Conservation (phyloP, 108 stramenopile species). For the Cylindrotheca fusiformis region DNA sequence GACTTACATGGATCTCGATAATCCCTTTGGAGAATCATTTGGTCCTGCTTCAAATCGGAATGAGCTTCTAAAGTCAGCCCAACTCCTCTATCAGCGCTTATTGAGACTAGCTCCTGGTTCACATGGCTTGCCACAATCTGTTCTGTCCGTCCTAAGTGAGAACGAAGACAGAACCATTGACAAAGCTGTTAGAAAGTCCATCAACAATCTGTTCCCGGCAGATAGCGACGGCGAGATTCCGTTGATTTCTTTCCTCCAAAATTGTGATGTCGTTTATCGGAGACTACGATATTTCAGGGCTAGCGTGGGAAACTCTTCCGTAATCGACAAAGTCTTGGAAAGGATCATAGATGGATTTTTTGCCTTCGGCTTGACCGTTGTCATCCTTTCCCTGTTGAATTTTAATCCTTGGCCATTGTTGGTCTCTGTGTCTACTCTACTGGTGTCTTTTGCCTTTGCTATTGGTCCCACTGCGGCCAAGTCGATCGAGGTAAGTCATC, state of each 20-base stretch:
- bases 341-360: constrained; percentile 53
- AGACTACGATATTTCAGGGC: constrained; percentile 56
- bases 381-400: constrained; percentile 48
- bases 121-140: constrained; percentile 32
- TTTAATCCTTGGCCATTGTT: constrained; percentile 76
- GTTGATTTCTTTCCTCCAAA: constrained; percentile 64
- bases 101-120: constrained; percentile 26
- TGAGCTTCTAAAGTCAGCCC: constrained; percentile 61
- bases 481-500: constrained; percentile 51
- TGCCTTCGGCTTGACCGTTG: constrained; percentile 49
- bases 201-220: constrained; percentile 46
- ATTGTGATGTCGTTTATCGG: constrained; percentile 52
- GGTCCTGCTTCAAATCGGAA: constrained; percentile 62
- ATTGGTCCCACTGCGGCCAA: constrained; percentile 66
- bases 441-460: constrained; percentile 75
- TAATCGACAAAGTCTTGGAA: constrained; percentile 74
- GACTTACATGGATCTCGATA: constrained; percentile 61
- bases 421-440: constrained; percentile 59
- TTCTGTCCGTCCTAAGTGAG: constrained; percentile 37
- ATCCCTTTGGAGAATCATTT: constrained; percentile 72
- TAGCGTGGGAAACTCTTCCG: constrained; percentile 56
- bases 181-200: constrained; percentile 39
- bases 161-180: constrained; percentile 45
- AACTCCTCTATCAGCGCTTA: constrained; percentile 52
- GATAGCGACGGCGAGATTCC: constrained; percentile 37